phyloP scores from a whole-genome alignment of 768 basidiomycete species.

The Gloeophyllum trabeum region DNA sequence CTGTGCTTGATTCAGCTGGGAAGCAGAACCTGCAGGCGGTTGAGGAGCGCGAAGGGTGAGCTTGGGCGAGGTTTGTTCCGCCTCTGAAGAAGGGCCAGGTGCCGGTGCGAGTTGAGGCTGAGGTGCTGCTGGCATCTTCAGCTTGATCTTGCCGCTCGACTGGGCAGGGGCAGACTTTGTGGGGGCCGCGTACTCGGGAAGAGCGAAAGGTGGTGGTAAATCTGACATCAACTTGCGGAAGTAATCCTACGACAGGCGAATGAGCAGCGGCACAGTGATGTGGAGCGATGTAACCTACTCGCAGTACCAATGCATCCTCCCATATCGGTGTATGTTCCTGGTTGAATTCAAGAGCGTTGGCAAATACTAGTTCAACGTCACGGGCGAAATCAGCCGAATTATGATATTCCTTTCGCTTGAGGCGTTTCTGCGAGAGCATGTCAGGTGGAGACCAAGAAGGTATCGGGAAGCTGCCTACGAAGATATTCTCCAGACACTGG shows the following conservation, averaged over 20 bases:
- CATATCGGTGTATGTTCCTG: slow-evolving; percentile 76
- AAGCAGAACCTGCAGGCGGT: too few relatives aligned
- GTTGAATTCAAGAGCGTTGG: slow-evolving; percentile 84
- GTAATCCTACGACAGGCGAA: slow-evolving; percentile 36
- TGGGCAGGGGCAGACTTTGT: slow-evolving; percentile 28
- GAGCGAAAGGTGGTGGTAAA: slow-evolving; percentile 53
- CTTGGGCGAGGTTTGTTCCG: too few relatives aligned
- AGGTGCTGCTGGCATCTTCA: slow-evolving; percentile 46
- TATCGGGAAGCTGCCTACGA: slow-evolving; percentile 27
- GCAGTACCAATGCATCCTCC: slow-evolving; percentile 61
- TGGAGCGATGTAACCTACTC: slow-evolving; percentile 30
- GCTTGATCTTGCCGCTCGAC: slow-evolving; percentile 49
- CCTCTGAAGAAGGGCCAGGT: too few relatives aligned
- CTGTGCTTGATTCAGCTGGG: too few relatives aligned
- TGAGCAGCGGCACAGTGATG: slow-evolving; percentile 4
- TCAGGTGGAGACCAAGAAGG: neutral
- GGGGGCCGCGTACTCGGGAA: slow-evolving; percentile 39
- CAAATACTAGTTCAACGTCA: slow-evolving; percentile 85
- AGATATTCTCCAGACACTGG: slow-evolving; percentile 67
- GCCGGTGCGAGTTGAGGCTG: too few relatives aligned
- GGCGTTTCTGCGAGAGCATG: slow-evolving; percentile 45
- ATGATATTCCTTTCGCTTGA: slow-evolving; percentile 72
- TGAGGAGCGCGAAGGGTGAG: too few relatives aligned
- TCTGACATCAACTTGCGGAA: slow-evolving; percentile 73
- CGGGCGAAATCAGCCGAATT: slow-evolving; percentile 61